A percentile compares a stretch with the other conserved stretches of the same genome.
These are phyloP conservation scores for Populus tomentosa DNA, from an alignment of 441 rosid species.

Conservation along the genomic window DNA sequence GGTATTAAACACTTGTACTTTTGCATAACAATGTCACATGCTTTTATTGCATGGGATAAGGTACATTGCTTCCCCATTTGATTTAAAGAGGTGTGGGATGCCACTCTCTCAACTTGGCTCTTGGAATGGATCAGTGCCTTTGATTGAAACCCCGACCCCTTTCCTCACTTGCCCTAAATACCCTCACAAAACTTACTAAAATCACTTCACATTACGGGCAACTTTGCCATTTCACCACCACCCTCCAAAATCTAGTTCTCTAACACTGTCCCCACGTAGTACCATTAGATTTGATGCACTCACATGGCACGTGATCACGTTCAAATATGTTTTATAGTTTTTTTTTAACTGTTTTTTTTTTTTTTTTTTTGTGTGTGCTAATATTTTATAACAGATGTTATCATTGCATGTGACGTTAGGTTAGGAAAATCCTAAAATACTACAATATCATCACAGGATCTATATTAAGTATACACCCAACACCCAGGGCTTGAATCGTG, in stretches of 20 bases:
- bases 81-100: slow-evolving; percentile 15
- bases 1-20: too few relatives aligned
- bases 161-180: neutral
- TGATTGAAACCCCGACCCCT: neutral
- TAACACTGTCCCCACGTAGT: slow-evolving; percentile 20
- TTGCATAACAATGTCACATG: neutral
- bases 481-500: neutral
- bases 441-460: too few relatives aligned
- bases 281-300: slow-evolving; percentile 12
- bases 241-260: neutral
- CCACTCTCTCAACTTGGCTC: slow-evolving; percentile 11
- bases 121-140: neutral
- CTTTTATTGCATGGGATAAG: neutral
- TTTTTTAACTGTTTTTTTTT: neutral
- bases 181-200: neutral
- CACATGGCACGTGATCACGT: slow-evolving; percentile 31
- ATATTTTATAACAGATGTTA: too few relatives aligned
- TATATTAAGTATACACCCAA: too few relatives aligned
- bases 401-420: too few relatives aligned
- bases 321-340: neutral
- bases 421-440: too few relatives aligned
- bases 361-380: neutral
- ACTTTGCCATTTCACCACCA: neutral
- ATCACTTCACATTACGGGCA: neutral
- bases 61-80: neutral